Conservation (phyloP, 352 stramenopile genomes). For the Phytopythium helicoides region DNA sequence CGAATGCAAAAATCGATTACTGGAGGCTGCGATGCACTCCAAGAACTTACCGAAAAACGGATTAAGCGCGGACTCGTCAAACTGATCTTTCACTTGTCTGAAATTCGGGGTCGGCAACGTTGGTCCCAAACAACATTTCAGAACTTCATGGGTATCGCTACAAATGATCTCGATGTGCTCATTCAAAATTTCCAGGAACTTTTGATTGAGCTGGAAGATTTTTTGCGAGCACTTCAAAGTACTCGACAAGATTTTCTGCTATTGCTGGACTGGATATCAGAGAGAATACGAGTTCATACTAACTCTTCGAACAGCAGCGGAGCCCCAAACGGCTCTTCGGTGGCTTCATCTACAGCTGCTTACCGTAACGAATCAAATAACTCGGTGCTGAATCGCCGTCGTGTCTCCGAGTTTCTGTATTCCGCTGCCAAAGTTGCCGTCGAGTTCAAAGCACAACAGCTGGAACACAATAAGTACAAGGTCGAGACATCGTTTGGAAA, state of each 20-base stretch:
- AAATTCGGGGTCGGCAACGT: slow-evolving; percentile 47
- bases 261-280: slow-evolving; percentile 62
- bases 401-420: slow-evolving; percentile 54
- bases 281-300: slow-evolving; percentile 61
- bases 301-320: slow-evolving; percentile 20
- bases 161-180: slow-evolving; percentile 31
- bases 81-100: slow-evolving; percentile 45
- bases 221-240: slow-evolving; percentile 44
- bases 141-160: slow-evolving; percentile 34
- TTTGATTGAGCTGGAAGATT: slow-evolving; percentile 40
- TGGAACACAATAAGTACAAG: slow-evolving; percentile 30
- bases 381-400: slow-evolving; percentile 57
- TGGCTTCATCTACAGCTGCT: slow-evolving; percentile 1
- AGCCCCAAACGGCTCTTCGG: slow-evolving; percentile 1
- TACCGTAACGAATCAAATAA: slow-evolving; percentile 13
- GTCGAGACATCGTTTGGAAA: slow-evolving; percentile 76
- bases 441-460: slow-evolving; percentile 39
- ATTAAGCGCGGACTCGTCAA: slow-evolving; percentile 36
- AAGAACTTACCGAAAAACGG: slow-evolving; percentile 23
- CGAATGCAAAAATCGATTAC: slow-evolving; percentile 56
- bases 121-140: slow-evolving; percentile 37
- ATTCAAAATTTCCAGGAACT: slow-evolving; percentile 27
- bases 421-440: slow-evolving; percentile 33
- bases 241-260: slow-evolving; percentile 59
- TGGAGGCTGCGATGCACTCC: slow-evolving; percentile 38